Evolutionary conservation across 768 basidiomycete genomes (phyloP).

Genomic region (Boletellus ananiceps): DNA sequence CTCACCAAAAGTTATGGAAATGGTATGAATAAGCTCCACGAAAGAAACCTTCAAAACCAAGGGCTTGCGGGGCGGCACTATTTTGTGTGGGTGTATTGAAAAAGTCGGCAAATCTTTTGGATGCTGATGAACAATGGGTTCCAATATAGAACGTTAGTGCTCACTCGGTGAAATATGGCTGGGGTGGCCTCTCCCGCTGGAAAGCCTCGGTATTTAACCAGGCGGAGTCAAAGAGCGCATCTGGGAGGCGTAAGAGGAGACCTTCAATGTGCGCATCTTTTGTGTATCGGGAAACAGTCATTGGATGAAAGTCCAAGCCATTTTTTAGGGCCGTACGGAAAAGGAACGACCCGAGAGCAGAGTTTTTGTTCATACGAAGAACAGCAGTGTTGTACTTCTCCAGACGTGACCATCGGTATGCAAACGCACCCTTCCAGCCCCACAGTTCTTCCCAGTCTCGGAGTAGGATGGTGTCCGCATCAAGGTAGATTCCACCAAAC

Average conservation of each 20-base stretch:
- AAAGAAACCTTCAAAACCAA: slow-evolving; percentile 96
- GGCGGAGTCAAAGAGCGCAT: slow-evolving; percentile 94
- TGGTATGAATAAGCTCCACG: slow-evolving; percentile 94
- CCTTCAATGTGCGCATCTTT: slow-evolving; percentile 85
- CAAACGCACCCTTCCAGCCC: slow-evolving; percentile 96
- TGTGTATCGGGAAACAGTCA: slow-evolving; percentile 87
- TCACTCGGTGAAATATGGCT: slow-evolving; percentile 88
- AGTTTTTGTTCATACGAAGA: slow-evolving; percentile 87
- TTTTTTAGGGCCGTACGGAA: slow-evolving; percentile 95
- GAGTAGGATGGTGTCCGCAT: slow-evolving; percentile 92
- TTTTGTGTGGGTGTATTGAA: slow-evolving; percentile 73
- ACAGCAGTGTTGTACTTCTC: slow-evolving; percentile 97
- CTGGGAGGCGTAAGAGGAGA: slow-evolving; percentile 82
- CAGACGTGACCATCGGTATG: slow-evolving; percentile 92
- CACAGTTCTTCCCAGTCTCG: slow-evolving; percentile 99
- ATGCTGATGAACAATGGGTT: background rate
- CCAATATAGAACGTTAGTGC: slow-evolving; percentile 12
- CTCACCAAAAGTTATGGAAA: slow-evolving; percentile 90
- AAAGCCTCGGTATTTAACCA: slow-evolving; percentile 94
- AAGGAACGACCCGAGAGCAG: slow-evolving; percentile 87
- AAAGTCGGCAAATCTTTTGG: slow-evolving; percentile 74
- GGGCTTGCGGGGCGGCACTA: slow-evolving; percentile 78
- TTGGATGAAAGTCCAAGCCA: slow-evolving; percentile 93
- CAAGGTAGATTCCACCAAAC: slow-evolving; percentile 94
- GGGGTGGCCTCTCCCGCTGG: slow-evolving; percentile 89